Evolutionary conservation across 495 filamentous ascomycete genomes (phyloP).

Genomic region (Neurospora tetrasperma): DNA sequence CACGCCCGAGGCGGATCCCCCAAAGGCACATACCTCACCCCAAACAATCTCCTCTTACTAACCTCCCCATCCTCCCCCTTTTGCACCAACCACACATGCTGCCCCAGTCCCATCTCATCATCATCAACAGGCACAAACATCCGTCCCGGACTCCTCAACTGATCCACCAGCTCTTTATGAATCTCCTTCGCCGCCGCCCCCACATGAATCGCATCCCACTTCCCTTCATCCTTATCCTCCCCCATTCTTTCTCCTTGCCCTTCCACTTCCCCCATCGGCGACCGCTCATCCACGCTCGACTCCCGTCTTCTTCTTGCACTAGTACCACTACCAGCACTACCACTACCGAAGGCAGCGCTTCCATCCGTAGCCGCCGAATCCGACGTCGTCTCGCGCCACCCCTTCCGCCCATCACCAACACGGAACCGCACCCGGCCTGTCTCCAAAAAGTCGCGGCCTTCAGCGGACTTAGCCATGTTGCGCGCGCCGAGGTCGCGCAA

Average conservation of each 20-base stretch:
- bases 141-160: constrained; percentile 66
- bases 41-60: constrained; percentile 62
- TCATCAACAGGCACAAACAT: constrained; percentile 86
- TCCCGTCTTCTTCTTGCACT: no score
- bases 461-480: constrained; percentile 64
- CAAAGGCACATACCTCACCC: constrained; percentile 87
- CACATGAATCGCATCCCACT: constrained; percentile 89
- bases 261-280: constrained; percentile 11
- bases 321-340: no score
- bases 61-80: constrained; percentile 74
- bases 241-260: not conserved
- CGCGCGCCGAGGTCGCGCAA: constrained; percentile 59
- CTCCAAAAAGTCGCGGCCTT: constrained; percentile 53
- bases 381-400: constrained; percentile 43
- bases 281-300: no score
- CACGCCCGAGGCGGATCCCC: constrained; percentile 55
- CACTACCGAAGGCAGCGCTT: no score
- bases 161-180: constrained; percentile 63
- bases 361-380: no score
- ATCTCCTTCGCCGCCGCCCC: constrained; percentile 73
- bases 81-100: constrained; percentile 86
- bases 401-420: constrained; percentile 70
- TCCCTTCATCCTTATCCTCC: constrained; percentile 12
- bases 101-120: constrained; percentile 31
- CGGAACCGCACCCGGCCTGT: constrained; percentile 59